Conservation (phyloP, 2,329 filamentous ascomycete genomes). For the Trichoderma sp. region DNA sequence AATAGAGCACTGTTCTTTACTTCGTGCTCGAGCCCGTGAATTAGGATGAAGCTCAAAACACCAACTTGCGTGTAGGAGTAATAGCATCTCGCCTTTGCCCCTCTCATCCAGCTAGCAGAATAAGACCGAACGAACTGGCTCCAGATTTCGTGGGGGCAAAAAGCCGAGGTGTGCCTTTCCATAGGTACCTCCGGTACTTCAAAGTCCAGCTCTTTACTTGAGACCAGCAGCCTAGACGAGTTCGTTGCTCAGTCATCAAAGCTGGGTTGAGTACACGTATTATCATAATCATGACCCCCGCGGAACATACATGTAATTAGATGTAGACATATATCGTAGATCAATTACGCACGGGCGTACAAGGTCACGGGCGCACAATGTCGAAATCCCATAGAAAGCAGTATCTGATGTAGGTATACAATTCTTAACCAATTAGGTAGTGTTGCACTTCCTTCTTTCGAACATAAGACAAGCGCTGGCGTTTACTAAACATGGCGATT, state of each 20-base stretch:
- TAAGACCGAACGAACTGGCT: slow-evolving; percentile 25
- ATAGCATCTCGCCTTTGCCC: neutral
- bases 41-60: neutral
- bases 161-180: neutral
- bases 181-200: neutral
- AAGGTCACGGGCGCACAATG: neutral
- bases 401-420: neutral
- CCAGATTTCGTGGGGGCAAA: slow-evolving; percentile 21
- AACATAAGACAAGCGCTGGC: neutral
- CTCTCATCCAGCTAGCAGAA: slow-evolving; percentile 1
- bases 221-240: neutral
- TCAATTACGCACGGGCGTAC: neutral
- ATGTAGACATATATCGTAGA: neutral
- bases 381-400: neutral
- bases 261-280: neutral
- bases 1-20: neutral
- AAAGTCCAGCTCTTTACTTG: neutral
- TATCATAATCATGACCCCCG: slow-evolving; percentile 17
- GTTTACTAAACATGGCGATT: neutral
- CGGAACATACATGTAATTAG: neutral
- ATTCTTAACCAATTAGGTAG: neutral
- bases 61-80: neutral
- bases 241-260: slow-evolving; percentile 2
- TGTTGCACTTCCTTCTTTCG: neutral
- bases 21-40: neutral